Evolutionary conservation across 1,284 basidiomycete species (phyloP).

Genomic region (Malassezia sympodialis): DNA sequence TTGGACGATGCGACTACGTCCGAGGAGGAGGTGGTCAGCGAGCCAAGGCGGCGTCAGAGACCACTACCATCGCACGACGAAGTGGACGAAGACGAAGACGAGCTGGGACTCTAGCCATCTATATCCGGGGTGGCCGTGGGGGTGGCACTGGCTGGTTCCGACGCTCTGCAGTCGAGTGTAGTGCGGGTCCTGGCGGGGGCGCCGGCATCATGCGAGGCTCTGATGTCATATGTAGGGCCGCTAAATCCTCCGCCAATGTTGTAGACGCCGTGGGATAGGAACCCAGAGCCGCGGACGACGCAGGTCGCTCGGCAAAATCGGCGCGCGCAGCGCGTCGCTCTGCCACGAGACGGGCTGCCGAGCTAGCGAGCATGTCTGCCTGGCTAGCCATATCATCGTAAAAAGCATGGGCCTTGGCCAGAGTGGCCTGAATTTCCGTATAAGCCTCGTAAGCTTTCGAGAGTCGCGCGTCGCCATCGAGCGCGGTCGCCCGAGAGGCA

Average conservation of each 20-base stretch:
- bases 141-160: not conserved
- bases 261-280: not conserved
- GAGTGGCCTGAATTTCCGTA: conserved; percentile 72
- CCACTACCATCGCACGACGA: not conserved
- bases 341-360: not conserved
- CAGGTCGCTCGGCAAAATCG: not conserved
- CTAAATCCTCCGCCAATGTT: conserved; percentile 11
- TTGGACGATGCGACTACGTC: not conserved
- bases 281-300: not conserved
- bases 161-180: not conserved
- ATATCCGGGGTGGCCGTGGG: conserved; percentile 12
- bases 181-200: conserved; percentile 1
- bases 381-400: conserved; percentile 63
- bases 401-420: conserved; percentile 77
- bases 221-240: conserved; percentile 2
- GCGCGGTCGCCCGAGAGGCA: conserved; percentile 64
- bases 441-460: conserved; percentile 67
- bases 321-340: conserved; percentile 12
- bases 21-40: not conserved
- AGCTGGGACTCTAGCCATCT: not conserved
- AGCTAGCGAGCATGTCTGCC: not conserved
- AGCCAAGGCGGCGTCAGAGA: not conserved
- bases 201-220: not conserved
- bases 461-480: conserved; percentile 63
- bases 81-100: conserved; percentile 3